A percentile compares a stretch with the other conserved stretches of the same genome.
Evolutionary conservation across 495 filamentous ascomycete genomes (phyloP).

Genomic region (Cercophora scortea): DNA sequence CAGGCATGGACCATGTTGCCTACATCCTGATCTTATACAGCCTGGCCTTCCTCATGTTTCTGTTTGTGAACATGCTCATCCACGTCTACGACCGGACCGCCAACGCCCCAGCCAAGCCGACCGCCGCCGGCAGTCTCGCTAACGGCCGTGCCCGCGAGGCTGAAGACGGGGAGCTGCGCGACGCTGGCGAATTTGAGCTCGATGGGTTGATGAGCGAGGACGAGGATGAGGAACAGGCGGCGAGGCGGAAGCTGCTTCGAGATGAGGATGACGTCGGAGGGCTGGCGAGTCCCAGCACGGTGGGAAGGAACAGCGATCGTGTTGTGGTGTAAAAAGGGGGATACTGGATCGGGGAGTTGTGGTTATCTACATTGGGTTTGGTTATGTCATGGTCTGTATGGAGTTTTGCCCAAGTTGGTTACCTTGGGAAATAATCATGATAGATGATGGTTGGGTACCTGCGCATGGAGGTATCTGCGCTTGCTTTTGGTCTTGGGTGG

Average conservation of each 20-base stretch:
- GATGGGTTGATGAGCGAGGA: slow-evolving; percentile 85
- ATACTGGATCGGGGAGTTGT: too few species aligned
- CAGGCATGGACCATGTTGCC: slow-evolving; percentile 76
- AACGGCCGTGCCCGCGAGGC: slow-evolving; percentile 33
- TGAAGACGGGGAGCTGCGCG: slow-evolving; percentile 45
- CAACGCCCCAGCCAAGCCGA: slow-evolving; percentile 15
- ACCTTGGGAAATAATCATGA: too few species aligned
- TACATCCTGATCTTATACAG: slow-evolving; percentile 89
- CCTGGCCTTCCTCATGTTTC: slow-evolving; percentile 81
- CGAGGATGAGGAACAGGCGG: slow-evolving; percentile 49
- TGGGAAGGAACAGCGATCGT: slow-evolving; percentile 24
- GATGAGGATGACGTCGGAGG: slow-evolving; percentile 27
- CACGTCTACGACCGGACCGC: slow-evolving; percentile 64
- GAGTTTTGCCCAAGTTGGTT: too few species aligned
- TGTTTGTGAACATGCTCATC: slow-evolving; percentile 79
- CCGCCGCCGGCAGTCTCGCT: neutral
- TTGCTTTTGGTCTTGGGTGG: too few species aligned
- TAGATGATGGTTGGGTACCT: too few species aligned
- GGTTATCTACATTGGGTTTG: too few species aligned
- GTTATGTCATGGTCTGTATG: too few species aligned
- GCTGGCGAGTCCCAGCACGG: slow-evolving; percentile 29
- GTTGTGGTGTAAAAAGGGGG: slow-evolving; percentile 4
- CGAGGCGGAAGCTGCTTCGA: slow-evolving; percentile 29
- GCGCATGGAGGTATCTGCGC: too few species aligned
- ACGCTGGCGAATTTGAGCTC: slow-evolving; percentile 87